Evolutionary conservation across 2,329 filamentous ascomycete species (phyloP), one percentile per base, ranked within the genome.

Genomic region (Beauveria medogensis): DNA sequence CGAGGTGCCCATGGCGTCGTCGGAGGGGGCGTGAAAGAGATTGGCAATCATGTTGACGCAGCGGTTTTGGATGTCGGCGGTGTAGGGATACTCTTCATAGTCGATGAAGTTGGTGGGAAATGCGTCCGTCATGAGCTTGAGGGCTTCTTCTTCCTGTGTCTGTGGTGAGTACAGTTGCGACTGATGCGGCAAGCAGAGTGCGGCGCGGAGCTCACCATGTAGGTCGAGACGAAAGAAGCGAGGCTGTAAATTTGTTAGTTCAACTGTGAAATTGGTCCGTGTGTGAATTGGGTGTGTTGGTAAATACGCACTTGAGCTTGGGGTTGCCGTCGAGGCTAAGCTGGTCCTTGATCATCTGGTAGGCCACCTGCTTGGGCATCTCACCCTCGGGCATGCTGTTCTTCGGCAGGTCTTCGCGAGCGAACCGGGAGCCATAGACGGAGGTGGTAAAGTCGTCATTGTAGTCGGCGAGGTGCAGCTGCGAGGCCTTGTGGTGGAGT

Each of bases 51-150:
- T 92, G 75, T 86, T 89, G 64, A 92, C 90, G 70, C 92, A 96
- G 67, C 93, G 89, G 80, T 93, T 96, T 76, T 97, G 92, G 71
- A 92, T 91, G 66, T 92, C 89, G 59, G 89, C 89, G 0, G 86
- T 87, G 71, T 90, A 87, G 1, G 89, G 89, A 70, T 92, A 92
- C 73, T 92, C 89, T 71, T 92, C 89, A 72, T 92, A 92, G 72
- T 92, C 89, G 75, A 92, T 92, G 73, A 97, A 97, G 81, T 97
- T 97, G 76, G 96, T 97, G 73, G 89, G 86, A 73, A 97, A 91
- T 58, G 89, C 85, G 65, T 97, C 91, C 65, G 87, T 79, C 93
- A 97, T 97, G 75, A 97, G 89, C 76, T 95, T 92, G 77, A 97
- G 92, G 22, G 89, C 92, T 75, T 97, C 93, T 51, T 96, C 90